A percentile compares a stretch with the other conserved stretches of the same genome.
phyloP scores from a whole-genome alignment of 177 flowering plant genomes.

The Tripterygium wilfordii region DNA sequence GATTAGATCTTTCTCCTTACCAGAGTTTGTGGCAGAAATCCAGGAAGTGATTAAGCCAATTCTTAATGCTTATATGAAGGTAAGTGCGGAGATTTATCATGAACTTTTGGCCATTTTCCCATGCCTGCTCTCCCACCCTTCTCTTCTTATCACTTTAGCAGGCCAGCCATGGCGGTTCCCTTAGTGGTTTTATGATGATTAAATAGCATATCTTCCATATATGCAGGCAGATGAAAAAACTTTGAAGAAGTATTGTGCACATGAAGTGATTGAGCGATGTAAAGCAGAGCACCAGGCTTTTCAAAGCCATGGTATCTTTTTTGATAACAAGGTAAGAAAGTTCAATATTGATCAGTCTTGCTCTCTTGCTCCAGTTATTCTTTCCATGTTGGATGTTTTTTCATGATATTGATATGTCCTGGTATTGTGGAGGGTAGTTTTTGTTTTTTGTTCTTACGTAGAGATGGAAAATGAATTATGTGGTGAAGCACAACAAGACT shows the following conservation, averaged over 20 bases:
- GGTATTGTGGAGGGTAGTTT: too few relatives aligned
- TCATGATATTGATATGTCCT: too few relatives aligned
- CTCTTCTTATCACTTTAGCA: too few relatives aligned
- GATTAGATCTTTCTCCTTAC: conserved; percentile 69
- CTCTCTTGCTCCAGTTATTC: too few relatives aligned
- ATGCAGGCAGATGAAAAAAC: conserved; percentile 67
- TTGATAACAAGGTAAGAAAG: conserved; percentile 74
- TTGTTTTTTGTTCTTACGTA: too few relatives aligned
- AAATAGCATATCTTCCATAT: conserved; percentile 2
- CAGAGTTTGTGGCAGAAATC: conserved; percentile 88
- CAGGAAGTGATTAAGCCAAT: conserved; percentile 81
- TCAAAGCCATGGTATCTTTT: conserved; percentile 70
- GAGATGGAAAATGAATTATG: too few relatives aligned
- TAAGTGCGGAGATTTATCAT: conserved; percentile 18
- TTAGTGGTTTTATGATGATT: too few relatives aligned
- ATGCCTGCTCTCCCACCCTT: too few relatives aligned
- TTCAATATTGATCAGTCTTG: not conserved
- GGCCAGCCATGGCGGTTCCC: too few relatives aligned
- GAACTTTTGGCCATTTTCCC: not conserved
- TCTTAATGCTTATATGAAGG: conserved; percentile 79
- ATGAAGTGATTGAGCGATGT: conserved; percentile 82
- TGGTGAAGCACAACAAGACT: too few relatives aligned
- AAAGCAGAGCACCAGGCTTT: conserved; percentile 64
- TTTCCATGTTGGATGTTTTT: too few relatives aligned
- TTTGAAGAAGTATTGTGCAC: conserved; percentile 66